Conservation (phyloP, 495 filamentous ascomycete species). For the Durotheca rogersii region DNA sequence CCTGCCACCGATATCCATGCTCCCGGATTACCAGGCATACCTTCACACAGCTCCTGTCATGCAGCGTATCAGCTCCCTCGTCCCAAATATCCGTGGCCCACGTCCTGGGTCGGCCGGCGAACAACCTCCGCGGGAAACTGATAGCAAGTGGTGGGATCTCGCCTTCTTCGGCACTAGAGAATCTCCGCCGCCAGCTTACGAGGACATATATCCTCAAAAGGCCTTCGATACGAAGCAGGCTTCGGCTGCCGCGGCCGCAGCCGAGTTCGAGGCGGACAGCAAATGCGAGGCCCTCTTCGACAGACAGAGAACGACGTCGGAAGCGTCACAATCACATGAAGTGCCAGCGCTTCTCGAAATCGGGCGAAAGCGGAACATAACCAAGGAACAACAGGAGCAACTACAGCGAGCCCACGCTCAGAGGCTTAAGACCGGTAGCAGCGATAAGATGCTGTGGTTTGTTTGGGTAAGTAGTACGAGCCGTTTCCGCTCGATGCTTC, state of each 20-base stretch:
- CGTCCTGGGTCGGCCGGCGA: slow-evolving; percentile 42
- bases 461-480: slow-evolving; percentile 65
- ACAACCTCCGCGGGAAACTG: slow-evolving; percentile 47
- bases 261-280: slow-evolving; percentile 64
- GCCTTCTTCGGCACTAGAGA: slow-evolving; percentile 44
- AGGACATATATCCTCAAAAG: slow-evolving; percentile 69
- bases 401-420: slow-evolving; percentile 68
- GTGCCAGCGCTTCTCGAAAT: slow-evolving; percentile 53
- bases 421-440: slow-evolving; percentile 71
- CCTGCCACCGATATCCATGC: slow-evolving; percentile 53
- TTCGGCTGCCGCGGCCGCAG: slow-evolving; percentile 59
- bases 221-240: slow-evolving; percentile 61
- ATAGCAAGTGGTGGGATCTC: slow-evolving; percentile 71
- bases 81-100: slow-evolving; percentile 57
- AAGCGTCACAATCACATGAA: slow-evolving; percentile 24
- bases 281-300: slow-evolving; percentile 65
- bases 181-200: slow-evolving; percentile 70
- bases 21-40: slow-evolving; percentile 73
- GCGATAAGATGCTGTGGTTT: slow-evolving; percentile 79
- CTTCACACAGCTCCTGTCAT: slow-evolving; percentile 57
- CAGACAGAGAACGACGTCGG: slow-evolving; percentile 25
- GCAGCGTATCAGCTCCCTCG: slow-evolving; percentile 71
- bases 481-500: neutral
- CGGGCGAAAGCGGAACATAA: slow-evolving; percentile 54
- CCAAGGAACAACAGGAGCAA: slow-evolving; percentile 72